phyloP scores from a whole-genome alignment of 768 basidiomycete genomes.

The Tulasnella sp. region DNA sequence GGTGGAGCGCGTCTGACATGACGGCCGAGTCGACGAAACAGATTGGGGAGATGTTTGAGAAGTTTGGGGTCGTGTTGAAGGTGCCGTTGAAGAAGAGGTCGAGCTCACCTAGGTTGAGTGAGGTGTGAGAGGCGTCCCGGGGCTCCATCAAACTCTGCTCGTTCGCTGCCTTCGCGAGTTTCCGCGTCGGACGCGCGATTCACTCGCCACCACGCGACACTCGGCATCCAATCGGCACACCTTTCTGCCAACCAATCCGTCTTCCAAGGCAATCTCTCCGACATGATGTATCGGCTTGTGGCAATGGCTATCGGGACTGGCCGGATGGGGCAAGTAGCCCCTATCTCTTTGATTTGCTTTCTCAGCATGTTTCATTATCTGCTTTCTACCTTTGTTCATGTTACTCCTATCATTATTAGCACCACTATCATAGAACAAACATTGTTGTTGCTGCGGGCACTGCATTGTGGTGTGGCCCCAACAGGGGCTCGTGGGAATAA shows the following conservation, averaged over 20 bases:
- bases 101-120: not conserved
- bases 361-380: not conserved
- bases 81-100: not conserved
- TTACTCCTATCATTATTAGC: slow-evolving; percentile 13
- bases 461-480: not conserved
- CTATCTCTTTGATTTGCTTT: not conserved
- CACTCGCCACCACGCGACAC: too few species aligned
- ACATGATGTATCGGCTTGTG: too few species aligned
- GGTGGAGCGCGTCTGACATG: not conserved
- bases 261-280: too few species aligned
- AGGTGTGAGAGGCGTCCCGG: not conserved
- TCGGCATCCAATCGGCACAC: too few species aligned
- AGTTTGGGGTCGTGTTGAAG: not conserved
- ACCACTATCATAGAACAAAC: not conserved
- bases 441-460: not conserved
- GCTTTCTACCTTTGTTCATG: slow-evolving; percentile 5
- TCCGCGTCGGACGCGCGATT: not conserved
- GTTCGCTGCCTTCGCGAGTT: too few species aligned
- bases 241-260: too few species aligned
- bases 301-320: not conserved
- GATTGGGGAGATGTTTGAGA: not conserved
- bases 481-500: not conserved
- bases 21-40: not conserved
- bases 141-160: not conserved
- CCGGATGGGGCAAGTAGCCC: not conserved